Evolutionary conservation across 768 basidiomycete species (phyloP).

Genomic region (Leucocoprinus birnbaumii): DNA sequence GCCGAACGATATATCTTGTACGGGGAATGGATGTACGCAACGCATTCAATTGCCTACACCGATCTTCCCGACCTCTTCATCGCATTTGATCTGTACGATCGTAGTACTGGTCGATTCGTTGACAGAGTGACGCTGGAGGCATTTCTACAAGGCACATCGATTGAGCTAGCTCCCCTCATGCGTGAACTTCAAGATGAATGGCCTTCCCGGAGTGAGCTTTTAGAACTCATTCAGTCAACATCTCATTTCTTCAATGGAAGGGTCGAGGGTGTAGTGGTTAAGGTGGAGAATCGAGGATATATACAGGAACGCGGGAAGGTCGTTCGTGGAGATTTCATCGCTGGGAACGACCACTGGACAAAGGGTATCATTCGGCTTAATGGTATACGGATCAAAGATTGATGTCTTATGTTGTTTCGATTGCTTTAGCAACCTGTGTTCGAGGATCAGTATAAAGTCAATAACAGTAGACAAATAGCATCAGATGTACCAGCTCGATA

Average conservation of each 20-base stretch:
- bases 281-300: slow-evolving; percentile 7
- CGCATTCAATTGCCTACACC: slow-evolving; percentile 58
- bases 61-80: slow-evolving; percentile 53
- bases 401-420: too few species aligned
- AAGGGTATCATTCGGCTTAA: slow-evolving; percentile 24
- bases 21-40: slow-evolving; percentile 64
- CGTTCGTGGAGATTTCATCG: slow-evolving; percentile 57
- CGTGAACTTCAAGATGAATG: too few species aligned
- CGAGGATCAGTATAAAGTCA: too few species aligned
- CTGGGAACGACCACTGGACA: slow-evolving; percentile 63
- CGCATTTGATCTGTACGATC: slow-evolving; percentile 60
- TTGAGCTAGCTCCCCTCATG: slow-evolving; percentile 25
- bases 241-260: slow-evolving; percentile 34
- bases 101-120: slow-evolving; percentile 37
- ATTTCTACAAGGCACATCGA: slow-evolving; percentile 35
- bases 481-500: too few species aligned
- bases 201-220: too few species aligned
- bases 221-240: slow-evolving; percentile 17
- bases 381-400: too few species aligned
- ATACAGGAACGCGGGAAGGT: slow-evolving; percentile 43
- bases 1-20: slow-evolving; percentile 57
- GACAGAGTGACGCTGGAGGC: slow-evolving; percentile 30
- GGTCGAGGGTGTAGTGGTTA: slow-evolving; percentile 16
- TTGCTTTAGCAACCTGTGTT: too few species aligned
- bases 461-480: too few species aligned